Conservation (phyloP, 2,329 filamentous ascomycete species). For the Monosporascus sp. region DNA sequence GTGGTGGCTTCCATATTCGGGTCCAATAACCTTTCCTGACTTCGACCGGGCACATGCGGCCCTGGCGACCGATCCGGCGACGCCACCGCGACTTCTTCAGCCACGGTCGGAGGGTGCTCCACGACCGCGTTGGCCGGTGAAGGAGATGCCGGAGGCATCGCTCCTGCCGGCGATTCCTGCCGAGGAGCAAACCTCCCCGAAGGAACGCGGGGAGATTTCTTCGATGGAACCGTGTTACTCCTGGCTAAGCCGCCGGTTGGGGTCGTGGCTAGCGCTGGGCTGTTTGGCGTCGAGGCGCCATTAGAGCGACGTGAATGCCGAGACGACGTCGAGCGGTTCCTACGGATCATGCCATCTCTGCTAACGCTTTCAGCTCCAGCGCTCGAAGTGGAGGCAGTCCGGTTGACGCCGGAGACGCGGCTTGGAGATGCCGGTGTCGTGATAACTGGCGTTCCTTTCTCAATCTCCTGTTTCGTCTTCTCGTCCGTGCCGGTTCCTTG, state of each 20-base stretch:
- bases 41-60: conserved; percentile 34
- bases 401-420: conserved; percentile 55
- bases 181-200: conserved; percentile 59
- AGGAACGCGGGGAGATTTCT: conserved; percentile 71
- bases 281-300: conserved; percentile 65
- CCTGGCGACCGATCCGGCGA: conserved; percentile 23
- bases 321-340: conserved; percentile 93
- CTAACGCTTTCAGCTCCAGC: conserved; percentile 83
- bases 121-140: conserved; percentile 41
- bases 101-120: conserved; percentile 27
- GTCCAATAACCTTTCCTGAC: conserved; percentile 45
- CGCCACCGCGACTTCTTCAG: conserved; percentile 21
- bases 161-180: conserved; percentile 27
- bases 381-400: conserved; percentile 84
- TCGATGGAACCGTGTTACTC: conserved; percentile 92
- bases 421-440: conserved; percentile 45
- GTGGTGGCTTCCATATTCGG: conserved; percentile 41
- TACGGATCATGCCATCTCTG: conserved; percentile 71
- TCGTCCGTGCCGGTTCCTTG: conserved; percentile 97
- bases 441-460: conserved; percentile 62
- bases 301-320: conserved; percentile 73
- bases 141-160: conserved; percentile 41
- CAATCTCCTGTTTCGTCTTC: conserved; percentile 58
- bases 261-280: conserved; percentile 49
- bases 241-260: conserved; percentile 53